Conservation (phyloP, 768 basidiomycete genomes). For the Trametes punicea region DNA sequence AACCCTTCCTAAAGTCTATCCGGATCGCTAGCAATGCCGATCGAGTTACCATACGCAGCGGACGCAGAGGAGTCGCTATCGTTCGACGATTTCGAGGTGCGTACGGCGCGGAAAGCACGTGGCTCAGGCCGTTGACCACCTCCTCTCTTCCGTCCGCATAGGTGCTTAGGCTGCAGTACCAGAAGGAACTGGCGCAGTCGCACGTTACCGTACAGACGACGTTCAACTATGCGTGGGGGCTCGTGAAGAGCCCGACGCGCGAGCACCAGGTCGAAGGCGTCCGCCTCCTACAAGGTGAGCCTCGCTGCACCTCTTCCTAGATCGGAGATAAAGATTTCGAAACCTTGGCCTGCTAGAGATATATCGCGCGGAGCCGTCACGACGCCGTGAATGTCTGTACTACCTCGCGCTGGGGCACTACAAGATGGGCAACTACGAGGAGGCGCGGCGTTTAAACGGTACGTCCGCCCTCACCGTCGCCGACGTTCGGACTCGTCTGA, state of each 20-base stretch:
- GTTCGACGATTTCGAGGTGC: conserved; percentile 86
- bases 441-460: conserved; percentile 94
- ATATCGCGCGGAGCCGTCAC: conserved; percentile 80
- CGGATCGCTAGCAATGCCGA: conserved; percentile 43
- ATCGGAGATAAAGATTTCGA: neutral
- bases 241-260: conserved; percentile 84
- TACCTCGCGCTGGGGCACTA: conserved; percentile 96
- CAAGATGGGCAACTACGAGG: conserved; percentile 93
- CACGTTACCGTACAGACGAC: conserved; percentile 93
- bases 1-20: too few species aligned
- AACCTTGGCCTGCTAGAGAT: conserved; percentile 60
- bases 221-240: conserved; percentile 97
- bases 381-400: conserved; percentile 93
- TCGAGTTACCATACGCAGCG: conserved; percentile 92
- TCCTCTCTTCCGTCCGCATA: conserved; percentile 29
- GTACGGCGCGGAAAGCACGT: conserved; percentile 11
- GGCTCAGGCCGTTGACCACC: neutral
- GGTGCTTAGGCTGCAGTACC: conserved; percentile 85
- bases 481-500: neutral
- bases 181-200: conserved; percentile 78
- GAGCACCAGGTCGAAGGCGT: conserved; percentile 93
- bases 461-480: conserved; percentile 29
- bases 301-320: neutral
- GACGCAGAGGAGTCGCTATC: conserved; percentile 88
- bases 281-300: conserved; percentile 78